Evolutionary conservation across 2,329 filamentous ascomycete genomes (phyloP).

Genomic region (Trematosphaeria pertusa): DNA sequence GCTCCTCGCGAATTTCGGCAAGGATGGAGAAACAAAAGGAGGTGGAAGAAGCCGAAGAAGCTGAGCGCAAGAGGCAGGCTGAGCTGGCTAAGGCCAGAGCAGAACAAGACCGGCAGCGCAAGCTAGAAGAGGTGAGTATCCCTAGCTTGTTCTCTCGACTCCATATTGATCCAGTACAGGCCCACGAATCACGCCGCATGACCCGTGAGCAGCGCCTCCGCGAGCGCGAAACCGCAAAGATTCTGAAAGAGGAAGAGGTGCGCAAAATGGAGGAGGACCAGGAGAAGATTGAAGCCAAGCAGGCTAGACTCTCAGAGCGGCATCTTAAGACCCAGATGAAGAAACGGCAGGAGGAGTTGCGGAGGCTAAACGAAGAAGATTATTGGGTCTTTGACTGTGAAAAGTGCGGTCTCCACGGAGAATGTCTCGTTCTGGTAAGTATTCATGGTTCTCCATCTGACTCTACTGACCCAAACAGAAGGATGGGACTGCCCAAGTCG

Average conservation of each 20-base stretch:
- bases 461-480: slow-evolving; percentile 60
- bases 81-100: slow-evolving; percentile 70
- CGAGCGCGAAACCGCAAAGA: slow-evolving; percentile 83
- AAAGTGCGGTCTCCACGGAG: slow-evolving; percentile 85
- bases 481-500: slow-evolving; percentile 90
- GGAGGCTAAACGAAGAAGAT: slow-evolving; percentile 72
- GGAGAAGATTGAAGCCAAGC: slow-evolving; percentile 57
- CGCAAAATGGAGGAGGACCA: slow-evolving; percentile 79
- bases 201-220: slow-evolving; percentile 85
- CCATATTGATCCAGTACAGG: slow-evolving; percentile 53
- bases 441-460: background rate
- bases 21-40: slow-evolving; percentile 80
- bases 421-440: slow-evolving; percentile 69
- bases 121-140: slow-evolving; percentile 66
- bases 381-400: slow-evolving; percentile 95
- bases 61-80: slow-evolving; percentile 68
- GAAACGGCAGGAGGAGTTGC: slow-evolving; percentile 76
- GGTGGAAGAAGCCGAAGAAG: slow-evolving; percentile 74
- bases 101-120: slow-evolving; percentile 66
- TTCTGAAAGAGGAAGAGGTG: slow-evolving; percentile 84
- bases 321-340: slow-evolving; percentile 84
- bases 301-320: slow-evolving; percentile 73
- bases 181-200: slow-evolving; percentile 79
- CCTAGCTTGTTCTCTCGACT: background rate
- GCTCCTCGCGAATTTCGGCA: slow-evolving; percentile 86